Evolutionary conservation across 1,284 basidiomycete species (phyloP).

Genomic region (Pseudozyma tsukubaensis): DNA sequence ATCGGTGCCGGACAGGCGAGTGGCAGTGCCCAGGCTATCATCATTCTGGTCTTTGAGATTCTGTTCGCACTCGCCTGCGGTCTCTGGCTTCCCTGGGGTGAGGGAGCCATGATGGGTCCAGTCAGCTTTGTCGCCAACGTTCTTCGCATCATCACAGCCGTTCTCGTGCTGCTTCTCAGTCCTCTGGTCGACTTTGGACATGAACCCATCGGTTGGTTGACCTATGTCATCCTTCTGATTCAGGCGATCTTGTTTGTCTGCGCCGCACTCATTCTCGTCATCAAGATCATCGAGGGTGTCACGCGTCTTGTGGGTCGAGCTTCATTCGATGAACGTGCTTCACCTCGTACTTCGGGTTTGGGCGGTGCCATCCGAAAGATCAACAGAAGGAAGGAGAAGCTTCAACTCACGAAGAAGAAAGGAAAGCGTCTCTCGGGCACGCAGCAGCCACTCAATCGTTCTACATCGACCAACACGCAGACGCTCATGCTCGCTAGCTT

Average conservation of each 20-base stretch:
- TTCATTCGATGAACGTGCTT: constrained; percentile 78
- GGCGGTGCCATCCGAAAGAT: constrained; percentile 60
- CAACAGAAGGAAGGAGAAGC: constrained; percentile 38
- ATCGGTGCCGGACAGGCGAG: constrained; percentile 89
- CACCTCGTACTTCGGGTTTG: constrained; percentile 48
- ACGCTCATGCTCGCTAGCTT: constrained; percentile 32
- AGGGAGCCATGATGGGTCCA: constrained; percentile 93
- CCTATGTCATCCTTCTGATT: constrained; percentile 89
- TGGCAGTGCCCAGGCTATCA: constrained; percentile 88
- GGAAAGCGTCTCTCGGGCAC: constrained; percentile 19
- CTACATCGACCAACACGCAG: constrained; percentile 29
- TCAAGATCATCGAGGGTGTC: constrained; percentile 84
- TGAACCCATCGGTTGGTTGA: constrained; percentile 79
- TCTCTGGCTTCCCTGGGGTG: constrained; percentile 91
- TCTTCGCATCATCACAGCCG: constrained; percentile 85
- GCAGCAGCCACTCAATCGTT: constrained; percentile 22
- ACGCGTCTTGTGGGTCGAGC: constrained; percentile 83
- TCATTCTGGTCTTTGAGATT: constrained; percentile 74
- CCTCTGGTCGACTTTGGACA: constrained; percentile 75
- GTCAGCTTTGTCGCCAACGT: constrained; percentile 92
- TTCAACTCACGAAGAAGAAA: constrained; percentile 52
- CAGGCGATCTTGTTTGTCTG: constrained; percentile 85
- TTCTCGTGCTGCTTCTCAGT: constrained; percentile 86
- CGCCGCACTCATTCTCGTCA: constrained; percentile 81
- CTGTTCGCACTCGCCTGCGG: constrained; percentile 55